These are phyloP conservation scores for Polyporus arcularius DNA, from an alignment of 768 basidiomycete species.

Conservation along the genomic window DNA sequence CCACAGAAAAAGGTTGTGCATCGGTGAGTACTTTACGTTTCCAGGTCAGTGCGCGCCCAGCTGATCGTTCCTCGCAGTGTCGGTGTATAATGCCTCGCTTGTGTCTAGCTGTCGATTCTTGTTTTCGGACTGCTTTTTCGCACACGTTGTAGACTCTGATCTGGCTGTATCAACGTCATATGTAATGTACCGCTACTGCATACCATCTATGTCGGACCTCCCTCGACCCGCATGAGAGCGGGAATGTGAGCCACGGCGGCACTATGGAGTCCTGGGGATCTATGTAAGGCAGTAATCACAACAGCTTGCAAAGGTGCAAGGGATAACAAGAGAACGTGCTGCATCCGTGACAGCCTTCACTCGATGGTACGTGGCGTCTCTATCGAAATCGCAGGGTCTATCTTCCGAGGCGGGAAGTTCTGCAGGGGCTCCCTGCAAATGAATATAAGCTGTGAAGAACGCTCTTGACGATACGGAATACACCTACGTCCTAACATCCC, in stretches of 20 bases:
- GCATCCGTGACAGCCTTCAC: background rate
- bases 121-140: conserved; percentile 8
- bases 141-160: conserved; percentile 6
- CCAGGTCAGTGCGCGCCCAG: no score
- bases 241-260: no score
- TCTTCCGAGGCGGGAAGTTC: conserved; percentile 45
- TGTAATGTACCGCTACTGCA: conserved; percentile 6
- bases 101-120: background rate
- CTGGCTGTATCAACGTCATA: conserved; percentile 11
- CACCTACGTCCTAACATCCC: conserved; percentile 83
- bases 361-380: conserved; percentile 8
- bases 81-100: conserved; percentile 1
- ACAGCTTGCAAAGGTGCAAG: no score
- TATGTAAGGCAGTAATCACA: no score
- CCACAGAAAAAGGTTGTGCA: conserved; percentile 58
- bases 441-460: background rate
- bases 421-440: conserved; percentile 48
- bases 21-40: conserved; percentile 30
- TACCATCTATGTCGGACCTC: background rate
- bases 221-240: background rate
- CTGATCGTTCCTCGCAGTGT: conserved; percentile 1
- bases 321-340: no score
- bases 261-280: no score
- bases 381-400: conserved; percentile 8
- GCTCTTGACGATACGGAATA: no score